Evolutionary conservation across 352 stramenopile genomes (phyloP).

Genomic region (Plasmopara viticola): DNA sequence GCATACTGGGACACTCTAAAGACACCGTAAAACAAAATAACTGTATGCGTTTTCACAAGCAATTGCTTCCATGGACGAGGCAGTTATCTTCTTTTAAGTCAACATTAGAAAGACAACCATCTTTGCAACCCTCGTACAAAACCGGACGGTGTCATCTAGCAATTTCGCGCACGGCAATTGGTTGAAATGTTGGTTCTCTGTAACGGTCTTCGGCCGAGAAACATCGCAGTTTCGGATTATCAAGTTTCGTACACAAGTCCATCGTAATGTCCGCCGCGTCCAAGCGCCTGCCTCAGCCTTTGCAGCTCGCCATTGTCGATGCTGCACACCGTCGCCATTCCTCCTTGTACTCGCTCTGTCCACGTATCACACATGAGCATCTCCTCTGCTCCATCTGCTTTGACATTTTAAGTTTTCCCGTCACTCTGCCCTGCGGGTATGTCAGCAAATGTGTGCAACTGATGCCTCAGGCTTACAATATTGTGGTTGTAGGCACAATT

Average conservation of each 20-base stretch:
- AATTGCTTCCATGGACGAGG: too few species aligned
- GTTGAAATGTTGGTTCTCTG: conserved; percentile 2
- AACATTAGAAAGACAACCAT: too few species aligned
- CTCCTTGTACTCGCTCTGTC: not conserved
- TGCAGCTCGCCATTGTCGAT: conserved; percentile 19
- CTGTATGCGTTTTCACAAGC: too few species aligned
- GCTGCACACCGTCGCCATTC: conserved; percentile 13
- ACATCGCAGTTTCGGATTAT: conserved; percentile 19
- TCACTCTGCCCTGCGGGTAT: conserved; percentile 63
- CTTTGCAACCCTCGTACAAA: too few species aligned
- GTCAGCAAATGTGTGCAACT: conserved; percentile 8
- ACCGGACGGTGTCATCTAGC: not conserved
- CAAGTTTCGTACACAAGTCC: conserved; percentile 4
- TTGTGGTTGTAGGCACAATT: conserved; percentile 58
- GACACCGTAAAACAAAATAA: too few species aligned
- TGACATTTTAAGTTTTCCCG: conserved; percentile 65
- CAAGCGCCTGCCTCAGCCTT: conserved; percentile 19
- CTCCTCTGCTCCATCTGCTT: conserved; percentile 75
- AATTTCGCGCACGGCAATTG: conserved; percentile 7
- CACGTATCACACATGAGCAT: conserved; percentile 31
- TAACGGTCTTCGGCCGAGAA: conserved; percentile 4
- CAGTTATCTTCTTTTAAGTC: too few species aligned
- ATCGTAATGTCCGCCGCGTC: conserved; percentile 1
- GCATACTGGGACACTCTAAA: too few species aligned
- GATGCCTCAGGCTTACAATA: not conserved